A percentile compares a stretch with the other conserved stretches of the same genome.
Conservation (phyloP, 2,329 filamentous ascomycete genomes). For the Teratosphaeria destructans region DNA sequence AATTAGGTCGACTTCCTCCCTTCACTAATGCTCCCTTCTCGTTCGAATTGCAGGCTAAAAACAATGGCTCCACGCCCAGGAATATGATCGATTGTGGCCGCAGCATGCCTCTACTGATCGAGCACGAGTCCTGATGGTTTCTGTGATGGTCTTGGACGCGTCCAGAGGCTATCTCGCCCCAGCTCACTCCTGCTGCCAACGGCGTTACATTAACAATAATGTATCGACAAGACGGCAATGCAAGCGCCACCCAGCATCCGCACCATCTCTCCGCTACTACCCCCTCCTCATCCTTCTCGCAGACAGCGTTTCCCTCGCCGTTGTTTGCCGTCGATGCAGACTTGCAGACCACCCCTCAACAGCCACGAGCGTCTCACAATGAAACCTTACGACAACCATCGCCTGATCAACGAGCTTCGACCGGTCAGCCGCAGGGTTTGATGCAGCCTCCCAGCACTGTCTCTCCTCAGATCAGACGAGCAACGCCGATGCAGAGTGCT, state of each 20-base stretch:
- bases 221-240: conserved; percentile 16
- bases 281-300: conserved; percentile 11
- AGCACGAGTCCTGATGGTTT: neutral
- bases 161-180: neutral
- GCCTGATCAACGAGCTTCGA: conserved; percentile 8
- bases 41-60: neutral
- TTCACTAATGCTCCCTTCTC: neutral
- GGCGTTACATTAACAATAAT: conserved; percentile 7
- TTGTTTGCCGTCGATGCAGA: conserved; percentile 17
- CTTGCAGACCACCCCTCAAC: conserved; percentile 14
- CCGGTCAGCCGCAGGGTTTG: conserved; percentile 6
- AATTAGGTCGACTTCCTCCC: neutral
- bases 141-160: neutral
- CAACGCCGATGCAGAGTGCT: conserved; percentile 3
- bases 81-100: neutral
- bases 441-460: conserved; percentile 15
- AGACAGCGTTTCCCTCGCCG: conserved; percentile 13
- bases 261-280: conserved; percentile 11
- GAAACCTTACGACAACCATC: neutral
- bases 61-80: neutral
- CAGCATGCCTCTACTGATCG: neutral
- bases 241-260: conserved; percentile 14
- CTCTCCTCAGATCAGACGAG: conserved; percentile 12
- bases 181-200: neutral
- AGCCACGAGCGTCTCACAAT: conserved; percentile 7